Evolutionary conservation across 2,329 filamentous ascomycete species (phyloP).

Genomic region (Arthrinium phaeospermum): DNA sequence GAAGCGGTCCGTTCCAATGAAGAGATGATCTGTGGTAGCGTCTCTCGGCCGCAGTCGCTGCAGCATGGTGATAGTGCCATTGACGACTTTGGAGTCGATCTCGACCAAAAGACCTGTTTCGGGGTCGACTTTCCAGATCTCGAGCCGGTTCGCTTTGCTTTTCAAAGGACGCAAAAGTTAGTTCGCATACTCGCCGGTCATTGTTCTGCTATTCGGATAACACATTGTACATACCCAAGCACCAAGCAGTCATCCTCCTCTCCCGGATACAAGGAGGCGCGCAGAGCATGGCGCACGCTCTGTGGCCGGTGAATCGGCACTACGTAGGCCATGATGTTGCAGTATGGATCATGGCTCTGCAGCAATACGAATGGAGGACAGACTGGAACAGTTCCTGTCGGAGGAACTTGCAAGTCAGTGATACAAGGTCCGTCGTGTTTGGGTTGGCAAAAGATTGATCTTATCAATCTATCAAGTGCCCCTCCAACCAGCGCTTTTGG

Average conservation of each 20-base stretch:
- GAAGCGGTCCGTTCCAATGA: conserved; percentile 88
- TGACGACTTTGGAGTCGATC: conserved; percentile 69
- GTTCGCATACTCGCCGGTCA: conserved; percentile 18
- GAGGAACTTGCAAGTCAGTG: not conserved
- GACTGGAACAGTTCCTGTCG: not conserved
- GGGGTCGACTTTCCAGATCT: conserved; percentile 75
- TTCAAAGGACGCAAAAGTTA: conserved; percentile 34
- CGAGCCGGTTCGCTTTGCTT: conserved; percentile 84
- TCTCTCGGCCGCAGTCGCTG: conserved; percentile 79
- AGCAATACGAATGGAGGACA: not conserved
- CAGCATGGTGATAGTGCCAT: conserved; percentile 86
- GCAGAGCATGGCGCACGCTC: conserved; percentile 87
- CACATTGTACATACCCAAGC: conserved; percentile 73
- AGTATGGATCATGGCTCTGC: conserved; percentile 33
- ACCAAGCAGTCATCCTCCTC: conserved; percentile 81
- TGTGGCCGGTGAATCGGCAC: conserved; percentile 92
- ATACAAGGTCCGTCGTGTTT: not conserved
- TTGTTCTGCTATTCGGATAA: not conserved
- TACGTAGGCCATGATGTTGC: conserved; percentile 82
- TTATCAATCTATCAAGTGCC: not conserved
- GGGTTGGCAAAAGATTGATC: not conserved
- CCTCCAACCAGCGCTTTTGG: not conserved
- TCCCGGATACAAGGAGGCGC: conserved; percentile 73
- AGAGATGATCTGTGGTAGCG: conserved; percentile 80
- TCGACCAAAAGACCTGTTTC: conserved; percentile 68